Base-by-base conservation (phyloP, 768 basidiomycete species). In the Mycena filopes region DNA sequence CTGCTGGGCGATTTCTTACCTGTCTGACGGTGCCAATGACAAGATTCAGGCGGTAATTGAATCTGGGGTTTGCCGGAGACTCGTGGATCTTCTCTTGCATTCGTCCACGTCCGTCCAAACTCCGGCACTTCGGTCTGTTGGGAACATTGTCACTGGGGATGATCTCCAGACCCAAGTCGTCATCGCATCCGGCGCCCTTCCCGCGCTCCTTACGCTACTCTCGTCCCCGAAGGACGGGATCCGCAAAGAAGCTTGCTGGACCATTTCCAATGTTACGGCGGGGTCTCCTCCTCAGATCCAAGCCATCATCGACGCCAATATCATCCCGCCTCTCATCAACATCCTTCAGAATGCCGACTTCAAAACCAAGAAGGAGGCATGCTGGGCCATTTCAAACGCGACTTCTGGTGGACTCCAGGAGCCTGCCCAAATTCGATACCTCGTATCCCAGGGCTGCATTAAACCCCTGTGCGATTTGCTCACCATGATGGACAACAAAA, bases 1-100 rank as follows among this genome's bases (percentile, higher is more conserved):
- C 16, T 99, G 98, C 84, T 99, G 98, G 98, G 98, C 98, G 28
- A 97, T 99, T 78, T 98, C 96, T 42, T 99, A 99, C 80, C 90
- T 99, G 41, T 99, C 97, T 2, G 98, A 99, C 77, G 98, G 98
- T 51, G 93, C 96, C 36, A 98, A 98, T 75, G 98, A 99, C 83
- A 99, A 99, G 84, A 99, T 99, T 63, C 98, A 99, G 78, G 98
- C 98, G 33, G 98, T 99, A 61, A 99, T 99, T 72, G 97, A 99
- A 80, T 94, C 94, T 21, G 98, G 97, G 31, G 97, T 99, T 50
- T 98, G 96, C 82, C 89, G 98, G 77, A 90, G 98, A 72, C 89
- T 99, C 66, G 98, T 99, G 36, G 98, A 99, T 75, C 86, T 99
- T 46, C 89, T 99, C 69, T 95, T 98, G 93, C 93, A 95, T 73